A percentile compares a stretch with the other conserved stretches of the same genome.
Evolutionary conservation across 345 rosid genomes (phyloP).

Genomic region (Barbarea vulgaris): DNA sequence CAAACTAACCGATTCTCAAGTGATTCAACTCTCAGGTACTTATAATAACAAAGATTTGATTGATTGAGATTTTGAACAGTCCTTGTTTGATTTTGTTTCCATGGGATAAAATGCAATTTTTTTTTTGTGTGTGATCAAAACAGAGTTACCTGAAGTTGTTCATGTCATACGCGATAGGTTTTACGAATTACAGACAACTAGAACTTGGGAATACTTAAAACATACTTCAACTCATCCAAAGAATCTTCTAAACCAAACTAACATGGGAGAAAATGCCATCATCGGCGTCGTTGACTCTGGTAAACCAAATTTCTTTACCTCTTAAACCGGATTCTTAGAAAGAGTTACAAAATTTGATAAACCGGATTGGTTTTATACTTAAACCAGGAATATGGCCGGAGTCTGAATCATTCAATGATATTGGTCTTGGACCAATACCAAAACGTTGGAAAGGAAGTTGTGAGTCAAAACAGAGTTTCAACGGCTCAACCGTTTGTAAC

Average conservation of each 20-base stretch:
- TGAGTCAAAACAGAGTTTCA: slow-evolving; percentile 38
- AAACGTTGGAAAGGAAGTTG: slow-evolving; percentile 59
- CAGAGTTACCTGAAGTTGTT: slow-evolving; percentile 62
- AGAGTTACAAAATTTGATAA: neutral
- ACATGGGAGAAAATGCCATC: slow-evolving; percentile 63
- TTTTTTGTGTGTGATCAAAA: neutral
- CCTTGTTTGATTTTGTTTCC: neutral
- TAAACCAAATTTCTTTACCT: slow-evolving; percentile 23
- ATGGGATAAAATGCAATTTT: neutral
- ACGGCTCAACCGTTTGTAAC: slow-evolving; percentile 46
- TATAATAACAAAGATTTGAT: neutral
- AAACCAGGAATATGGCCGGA: slow-evolving; percentile 56
- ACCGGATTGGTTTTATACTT: neutral
- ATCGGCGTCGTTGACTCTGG: slow-evolving; percentile 70
- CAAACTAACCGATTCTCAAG: slow-evolving; percentile 57
- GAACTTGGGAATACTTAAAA: slow-evolving; percentile 71
- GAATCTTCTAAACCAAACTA: slow-evolving; percentile 48
- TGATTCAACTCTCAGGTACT: slow-evolving; percentile 52
- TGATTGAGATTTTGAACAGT: neutral
- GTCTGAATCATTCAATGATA: slow-evolving; percentile 49
- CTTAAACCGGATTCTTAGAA: neutral
- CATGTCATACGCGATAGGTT: slow-evolving; percentile 59
- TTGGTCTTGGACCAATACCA: slow-evolving; percentile 55
- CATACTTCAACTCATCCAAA: slow-evolving; percentile 47
- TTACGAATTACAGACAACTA: slow-evolving; percentile 59